Percentiles rank a stretch among this genome's conserved stretches.
Conservation (phyloP, 768 basidiomycete genomes). For the Arthromyces matolae region DNA sequence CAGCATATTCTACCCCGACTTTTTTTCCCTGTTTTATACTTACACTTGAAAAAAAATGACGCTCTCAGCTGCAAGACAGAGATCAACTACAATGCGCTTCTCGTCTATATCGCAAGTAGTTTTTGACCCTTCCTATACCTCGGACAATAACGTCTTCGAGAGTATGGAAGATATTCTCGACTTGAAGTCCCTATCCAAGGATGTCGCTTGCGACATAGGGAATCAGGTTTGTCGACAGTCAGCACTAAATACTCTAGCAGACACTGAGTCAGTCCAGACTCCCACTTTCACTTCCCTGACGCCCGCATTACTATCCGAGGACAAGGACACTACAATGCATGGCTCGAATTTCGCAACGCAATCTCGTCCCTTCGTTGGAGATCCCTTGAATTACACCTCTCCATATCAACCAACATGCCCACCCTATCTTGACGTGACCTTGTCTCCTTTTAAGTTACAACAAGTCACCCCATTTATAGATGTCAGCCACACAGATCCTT, state of each 20-base stretch:
- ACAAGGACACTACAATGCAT: no score
- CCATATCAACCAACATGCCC: no score
- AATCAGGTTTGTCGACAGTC: no score
- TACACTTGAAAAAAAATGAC: no score
- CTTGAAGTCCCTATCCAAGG: neutral
- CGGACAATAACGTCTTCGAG: slow-evolving; percentile 9
- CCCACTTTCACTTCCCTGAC: neutral
- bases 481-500: slow-evolving; percentile 1
- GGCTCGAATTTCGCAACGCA: no score
- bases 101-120: slow-evolving; percentile 4
- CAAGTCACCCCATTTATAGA: slow-evolving; percentile 1
- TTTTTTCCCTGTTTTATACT: no score
- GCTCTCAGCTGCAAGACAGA: neutral
- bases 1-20: no score
- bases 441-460: neutral
- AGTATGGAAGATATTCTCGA: slow-evolving; percentile 13
- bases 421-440: slow-evolving; percentile 5
- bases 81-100: slow-evolving; percentile 2
- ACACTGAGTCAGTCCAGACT: no score
- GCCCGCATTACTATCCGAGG: no score
- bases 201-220: no score
- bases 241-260: no score
- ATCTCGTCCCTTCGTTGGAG: slow-evolving; percentile 7
- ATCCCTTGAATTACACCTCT: no score
- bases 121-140: neutral